Evolutionary conservation across 495 filamentous ascomycete species (phyloP), one percentile per base, ranked within the genome.

Genomic region (Sordaria brevicollis): DNA sequence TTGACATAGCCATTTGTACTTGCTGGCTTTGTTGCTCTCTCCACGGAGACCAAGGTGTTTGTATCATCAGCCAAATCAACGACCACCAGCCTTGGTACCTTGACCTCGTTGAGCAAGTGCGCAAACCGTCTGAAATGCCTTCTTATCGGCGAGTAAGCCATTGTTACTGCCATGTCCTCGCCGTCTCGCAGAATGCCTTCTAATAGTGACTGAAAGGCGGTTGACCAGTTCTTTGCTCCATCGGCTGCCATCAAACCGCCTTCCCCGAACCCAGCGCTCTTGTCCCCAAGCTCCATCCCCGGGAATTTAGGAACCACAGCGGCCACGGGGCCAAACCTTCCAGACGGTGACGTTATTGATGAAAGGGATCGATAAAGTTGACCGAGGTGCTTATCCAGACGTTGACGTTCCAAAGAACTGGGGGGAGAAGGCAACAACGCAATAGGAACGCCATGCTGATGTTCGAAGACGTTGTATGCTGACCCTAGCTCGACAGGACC

Each of bases 191-290:
- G 72, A 13, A 79, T 74, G 5, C 77, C 73, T 66, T 85, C 82
- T 31, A 85, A 71, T 71, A 84, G 76, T 37, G 75, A 73, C 35
- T 84, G 81, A 31, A 85, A 85, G n/a, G 83, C 80, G n/a, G 78
- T 72, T 35, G 73, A 77, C 83, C 83, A 85, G 5, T 74, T 78
- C 8, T 49, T 73, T 5, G 77, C 70, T 21, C 74, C 76, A 62
- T 75, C 74, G 19, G 65, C 57, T 13, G 39, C 66, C 31, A 31
- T 25, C 25, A 68, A 65, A 2, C 70, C 31, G 39, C 57, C 67
- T 35, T 67, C 62, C 15, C 54, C 43, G 13, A 65, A 29, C 34
- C 35, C 43, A 66, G 31, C 67, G 62, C 37, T 71, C 8, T 65
- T 65, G n/a, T 71, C 9, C 5, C 25, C 7, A 31, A 31, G 25